Percentiles rank a stretch among this genome's conserved stretches.
Evolutionary conservation across 306 rosid genomes (phyloP).

Genomic region (Castanospermum australe): DNA sequence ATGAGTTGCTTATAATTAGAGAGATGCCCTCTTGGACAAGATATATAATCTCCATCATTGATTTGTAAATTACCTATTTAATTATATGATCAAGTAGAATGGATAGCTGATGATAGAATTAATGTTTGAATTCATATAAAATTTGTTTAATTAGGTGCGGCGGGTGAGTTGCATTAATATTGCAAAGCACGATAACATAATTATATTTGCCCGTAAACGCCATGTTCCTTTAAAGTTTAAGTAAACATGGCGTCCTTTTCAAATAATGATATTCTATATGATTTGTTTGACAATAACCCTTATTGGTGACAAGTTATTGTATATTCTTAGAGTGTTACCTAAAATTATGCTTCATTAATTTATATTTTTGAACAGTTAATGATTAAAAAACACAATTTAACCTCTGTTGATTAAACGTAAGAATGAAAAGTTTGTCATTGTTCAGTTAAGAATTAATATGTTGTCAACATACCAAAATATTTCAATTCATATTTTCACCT

Average conservation of each 20-base stretch:
- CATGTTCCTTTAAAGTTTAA: not conserved
- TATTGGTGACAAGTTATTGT: too few species aligned
- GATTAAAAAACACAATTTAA: too few species aligned
- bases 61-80: not conserved
- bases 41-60: conserved; percentile 29
- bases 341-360: too few species aligned
- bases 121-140: not conserved
- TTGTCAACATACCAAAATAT: too few species aligned
- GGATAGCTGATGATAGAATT: too few species aligned
- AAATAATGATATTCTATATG: not conserved
- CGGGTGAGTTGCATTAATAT: not conserved
- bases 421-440: too few species aligned
- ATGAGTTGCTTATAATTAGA: not conserved
- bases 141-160: not conserved
- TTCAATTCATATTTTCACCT: too few species aligned
- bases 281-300: not conserved
- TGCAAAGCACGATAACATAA: not conserved
- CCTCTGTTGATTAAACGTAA: too few species aligned
- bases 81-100: not conserved
- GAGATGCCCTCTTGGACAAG: conserved; percentile 3
- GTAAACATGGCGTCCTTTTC: not conserved
- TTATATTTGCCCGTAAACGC: not conserved
- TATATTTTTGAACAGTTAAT: too few species aligned
- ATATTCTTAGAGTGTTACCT: too few species aligned
- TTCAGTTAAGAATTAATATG: too few species aligned